Evolutionary conservation across 2,329 filamentous ascomycete genomes (phyloP), one percentile per base, ranked within the genome.

Genomic region (Pezicula carpinea): DNA sequence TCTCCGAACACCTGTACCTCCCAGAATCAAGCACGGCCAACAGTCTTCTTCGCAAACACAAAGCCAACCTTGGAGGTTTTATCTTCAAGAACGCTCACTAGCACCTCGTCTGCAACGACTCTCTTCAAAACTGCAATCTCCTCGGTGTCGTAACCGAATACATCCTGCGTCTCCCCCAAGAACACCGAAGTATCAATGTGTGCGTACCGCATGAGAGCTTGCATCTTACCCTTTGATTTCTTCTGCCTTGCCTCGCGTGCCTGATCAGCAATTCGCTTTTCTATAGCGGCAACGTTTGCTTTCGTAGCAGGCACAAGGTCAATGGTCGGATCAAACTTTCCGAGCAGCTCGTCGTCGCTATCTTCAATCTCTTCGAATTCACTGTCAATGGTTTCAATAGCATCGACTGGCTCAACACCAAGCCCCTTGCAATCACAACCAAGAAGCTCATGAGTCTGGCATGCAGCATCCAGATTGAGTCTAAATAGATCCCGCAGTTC

Each of bases 371-470:
- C 49, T 17, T 62, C 49, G 13, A 29, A 29, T n/a, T 48, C 49
- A 17, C 56, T 36, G 5, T 53, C 52, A 32, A 55, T 55, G 11
- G 40, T 39, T 21, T 40, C 10, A 14, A 41, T 4, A 2, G 8
- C 22, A 14, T 31, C n/a, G 22, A 23, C 38, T 33, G 21, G 29
- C 15, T 54, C 51, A 17, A 47, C 41, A 19, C 81, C 82, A 7
- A 62, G 69, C 0, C 82, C 82, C 5, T 71, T 73, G 59, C 85
- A 88, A 1, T 64, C 63, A 63, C 85, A 88, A 0, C 75, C 76
- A 1, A 88, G 64, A 2, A 87, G 65, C 43, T 85, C 79, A 60
- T 88, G 85, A 3, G 84, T 88, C 58, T 85, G 80, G 47, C 84
- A 86, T 6, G 66, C 68, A 8, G 74, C 71, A 10, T 72, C 70